Conservation (phyloP, 2,329 filamentous ascomycete genomes). For the Xylaria sp. region DNA sequence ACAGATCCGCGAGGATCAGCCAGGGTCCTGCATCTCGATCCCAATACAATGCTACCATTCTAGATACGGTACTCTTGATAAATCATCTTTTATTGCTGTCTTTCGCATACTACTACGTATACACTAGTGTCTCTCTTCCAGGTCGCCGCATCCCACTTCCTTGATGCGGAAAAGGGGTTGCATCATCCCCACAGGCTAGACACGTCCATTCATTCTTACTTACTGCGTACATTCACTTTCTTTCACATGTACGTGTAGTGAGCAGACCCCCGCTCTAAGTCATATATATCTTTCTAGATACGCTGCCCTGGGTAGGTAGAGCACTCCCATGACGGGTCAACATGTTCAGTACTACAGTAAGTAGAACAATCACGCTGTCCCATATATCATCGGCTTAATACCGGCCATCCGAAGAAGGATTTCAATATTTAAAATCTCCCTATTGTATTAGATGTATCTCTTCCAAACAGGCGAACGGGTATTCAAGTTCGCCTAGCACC, state of each 20-base stretch:
- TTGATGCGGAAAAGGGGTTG: conserved; percentile 28
- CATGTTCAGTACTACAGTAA: background rate
- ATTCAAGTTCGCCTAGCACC: no score
- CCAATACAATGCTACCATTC: conserved; percentile 25
- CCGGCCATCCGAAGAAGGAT: background rate
- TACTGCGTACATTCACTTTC: background rate
- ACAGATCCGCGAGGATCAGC: conserved; percentile 35
- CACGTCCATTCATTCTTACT: background rate
- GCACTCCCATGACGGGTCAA: background rate
- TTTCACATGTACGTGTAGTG: no score
- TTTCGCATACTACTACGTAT: conserved; percentile 1
- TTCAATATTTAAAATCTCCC: background rate
- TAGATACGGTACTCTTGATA: no score
- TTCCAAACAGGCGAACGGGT: no score
- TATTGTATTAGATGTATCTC: background rate
- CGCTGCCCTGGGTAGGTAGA: background rate
- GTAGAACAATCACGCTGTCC: background rate
- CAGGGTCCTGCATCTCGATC: conserved; percentile 27
- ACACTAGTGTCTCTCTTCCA: conserved; percentile 3
- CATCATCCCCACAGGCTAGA: conserved; percentile 18
- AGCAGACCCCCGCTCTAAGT: background rate
- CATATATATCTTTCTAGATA: background rate
- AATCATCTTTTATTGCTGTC: conserved; percentile 13
- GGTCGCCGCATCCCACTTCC: conserved; percentile 8
- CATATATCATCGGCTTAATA: background rate